Base-by-base conservation (phyloP, 2,329 filamentous ascomycete genomes). In the Nannizziopsis arthrosporioides region DNA sequence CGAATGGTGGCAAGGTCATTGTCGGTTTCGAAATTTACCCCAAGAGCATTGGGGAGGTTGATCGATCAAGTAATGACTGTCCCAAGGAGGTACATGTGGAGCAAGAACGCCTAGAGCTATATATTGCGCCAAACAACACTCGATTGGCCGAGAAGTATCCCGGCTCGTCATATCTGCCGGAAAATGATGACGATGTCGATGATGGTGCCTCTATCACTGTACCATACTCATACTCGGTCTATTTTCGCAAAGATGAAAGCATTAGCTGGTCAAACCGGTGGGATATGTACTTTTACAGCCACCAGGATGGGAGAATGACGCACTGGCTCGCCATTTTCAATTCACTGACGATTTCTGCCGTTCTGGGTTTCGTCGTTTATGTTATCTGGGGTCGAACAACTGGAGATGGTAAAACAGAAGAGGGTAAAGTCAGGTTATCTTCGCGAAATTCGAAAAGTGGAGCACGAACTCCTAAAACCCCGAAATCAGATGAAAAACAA, bases 271-370 rank as follows among this genome's bases (percentile, higher is more conserved):
- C 74, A 49, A 85, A 82, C 56, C 78, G 87, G 47, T 94, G 88
- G 87, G 85, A 93, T 59, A 70, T 90, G 47, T 94, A 93, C 65
- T 93, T 94, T 67, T 84, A 84, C 51, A 88, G 90, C 63, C 85
- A 92, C 61, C 82, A 86, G 50, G 85, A 90, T 55, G 84, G 84
- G 40, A 81, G 78, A 19, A 81, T 80, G 61, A 85, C 90, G 18
- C 87, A 94, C 62, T 93, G 86, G 85, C 73, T 94, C 48, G 86
- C 87, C 32, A 90, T 94, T 54, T 66, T 92, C 64, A 94, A 93
- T 68, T 92, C 86, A 0, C 66, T 94, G 54, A 82, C 88, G 55
- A 92, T 94, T 55, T 85, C 83, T 43, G 82, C 82, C 5, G 71
- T 92, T 32, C 70, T 94, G 37, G 88, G 84, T 1, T 81, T 82